Evolutionary conservation across 2,329 filamentous ascomycete species (phyloP), one percentile per base, ranked within the genome.

Genomic region (Malbranchea cinnamomea): DNA sequence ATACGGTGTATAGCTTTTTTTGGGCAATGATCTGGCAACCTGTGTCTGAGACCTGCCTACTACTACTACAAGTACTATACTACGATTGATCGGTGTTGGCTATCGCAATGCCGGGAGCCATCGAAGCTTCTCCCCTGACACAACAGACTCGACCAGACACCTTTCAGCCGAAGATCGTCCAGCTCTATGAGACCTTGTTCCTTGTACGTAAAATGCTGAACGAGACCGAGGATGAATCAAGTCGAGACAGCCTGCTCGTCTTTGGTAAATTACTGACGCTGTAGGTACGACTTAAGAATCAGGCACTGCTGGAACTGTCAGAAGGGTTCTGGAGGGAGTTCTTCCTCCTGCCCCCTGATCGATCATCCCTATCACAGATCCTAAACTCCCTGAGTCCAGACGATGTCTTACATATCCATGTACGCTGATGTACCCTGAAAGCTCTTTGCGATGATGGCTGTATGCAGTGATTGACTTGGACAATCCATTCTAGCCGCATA

Each of bases 281-380:
- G 16, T 34, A 35, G 32, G 39, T 35, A 22, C 46, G 41, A 45
- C 45, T 53, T 47, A 52, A 79, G 59, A 71, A 77, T 40, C 68
- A 74, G 32, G 68, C 78, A 37, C 68, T 73, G 35, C 56, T 62
- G 30, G 77, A 84, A 16, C 78, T 78, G 38, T 71, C 81, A 1
- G 83, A 93, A 37, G 87, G 84, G 24, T 98, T 94, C 59, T 98
- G 89, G 89, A 69, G 73, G 41, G 89, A 94, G 56, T 84, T 98
- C 59, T 98, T 98, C 54, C 68, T 98, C 21, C 65, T 94, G 35
- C 75, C 74, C 39, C 85, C 87, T 13, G 83, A 94, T 49, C 67
- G 71, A 32, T 53, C 63, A 4, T 68, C 73, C 28, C 60, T 98
- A 40, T 69, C 72, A 49, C 61, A 59, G 28, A 68, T 84, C 27